phyloP scores from a whole-genome alignment of 2,329 filamentous ascomycete genomes.

The Bimuria novae-zelandiae region DNA sequence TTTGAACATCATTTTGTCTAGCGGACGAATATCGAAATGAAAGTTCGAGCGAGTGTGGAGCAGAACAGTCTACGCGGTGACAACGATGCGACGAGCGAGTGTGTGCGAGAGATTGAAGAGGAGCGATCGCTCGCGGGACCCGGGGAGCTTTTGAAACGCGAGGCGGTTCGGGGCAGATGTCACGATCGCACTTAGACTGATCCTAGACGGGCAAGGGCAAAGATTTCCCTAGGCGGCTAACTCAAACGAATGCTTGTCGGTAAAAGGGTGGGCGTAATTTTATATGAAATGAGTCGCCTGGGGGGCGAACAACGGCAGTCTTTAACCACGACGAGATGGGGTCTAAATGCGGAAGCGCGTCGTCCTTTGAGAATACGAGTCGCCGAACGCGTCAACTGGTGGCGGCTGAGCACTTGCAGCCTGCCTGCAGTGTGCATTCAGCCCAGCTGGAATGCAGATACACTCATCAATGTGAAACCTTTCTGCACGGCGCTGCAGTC shows the following conservation, averaged over 20 bases:
- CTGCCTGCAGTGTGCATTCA: neutral
- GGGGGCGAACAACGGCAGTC: neutral
- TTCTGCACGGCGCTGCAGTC: neutral
- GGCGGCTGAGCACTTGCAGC: constrained; percentile 3
- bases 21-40: constrained; percentile 10
- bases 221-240: constrained; percentile 5
- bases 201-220: neutral
- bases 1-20: constrained; percentile 37
- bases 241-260: neutral
- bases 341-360: neutral
- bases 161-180: constrained; percentile 5
- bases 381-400: constrained; percentile 1
- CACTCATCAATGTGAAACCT: neutral
- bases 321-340: neutral
- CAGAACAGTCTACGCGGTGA: constrained; percentile 18
- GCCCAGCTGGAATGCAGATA: neutral
- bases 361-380: neutral
- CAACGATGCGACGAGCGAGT: constrained; percentile 22
- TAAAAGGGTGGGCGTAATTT: neutral
- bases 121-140: constrained; percentile 8
- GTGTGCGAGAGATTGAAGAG: constrained; percentile 8
- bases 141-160: constrained; percentile 15
- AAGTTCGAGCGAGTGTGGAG: constrained; percentile 32
- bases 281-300: constrained; percentile 8
- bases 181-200: neutral